Conservation (phyloP, 306 rosid species). For the Bauhinia variegata region DNA sequence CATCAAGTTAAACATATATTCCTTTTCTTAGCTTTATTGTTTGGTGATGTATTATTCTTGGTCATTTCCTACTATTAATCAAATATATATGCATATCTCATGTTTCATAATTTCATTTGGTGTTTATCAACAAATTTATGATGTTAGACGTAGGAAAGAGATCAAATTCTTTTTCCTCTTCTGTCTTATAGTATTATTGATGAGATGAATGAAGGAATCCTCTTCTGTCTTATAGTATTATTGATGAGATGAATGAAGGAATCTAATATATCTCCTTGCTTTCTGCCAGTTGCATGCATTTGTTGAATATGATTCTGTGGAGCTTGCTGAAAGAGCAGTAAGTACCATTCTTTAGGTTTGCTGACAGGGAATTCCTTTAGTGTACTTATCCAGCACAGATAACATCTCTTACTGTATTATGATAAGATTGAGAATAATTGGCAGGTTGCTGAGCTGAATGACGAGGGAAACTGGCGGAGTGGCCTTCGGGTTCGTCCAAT, state of each 20-base stretch:
- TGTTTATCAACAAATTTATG: constrained; percentile 23
- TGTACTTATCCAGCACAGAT: constrained; percentile 23
- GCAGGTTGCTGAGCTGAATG: constrained; percentile 88
- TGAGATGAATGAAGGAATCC: constrained; percentile 36
- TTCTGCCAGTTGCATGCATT: constrained; percentile 93
- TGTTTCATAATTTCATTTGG: constrained; percentile 24
- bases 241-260: constrained; percentile 32
- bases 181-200: constrained; percentile 31
- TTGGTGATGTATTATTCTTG: not conserved
- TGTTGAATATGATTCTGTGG: constrained; percentile 92
- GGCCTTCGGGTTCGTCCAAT: constrained; percentile 88
- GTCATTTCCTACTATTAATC: not conserved
- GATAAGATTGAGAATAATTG: constrained; percentile 38
- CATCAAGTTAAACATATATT: constrained; percentile 8
- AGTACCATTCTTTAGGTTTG: constrained; percentile 47
- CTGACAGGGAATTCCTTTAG: constrained; percentile 26
- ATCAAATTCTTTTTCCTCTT: constrained; percentile 26
- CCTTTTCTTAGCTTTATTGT: not conserved
- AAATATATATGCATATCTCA: constrained; percentile 10
- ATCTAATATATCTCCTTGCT: constrained; percentile 39
- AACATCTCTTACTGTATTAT: constrained; percentile 22
- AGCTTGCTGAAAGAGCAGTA: constrained; percentile 96
- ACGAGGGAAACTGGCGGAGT: constrained; percentile 92
- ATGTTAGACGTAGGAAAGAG: constrained; percentile 17
- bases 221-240: constrained; percentile 33